Evolutionary conservation across 2,329 filamentous ascomycete genomes (phyloP), one percentile per base, ranked within the genome.

Genomic region (Nigrospora sphaerica): DNA sequence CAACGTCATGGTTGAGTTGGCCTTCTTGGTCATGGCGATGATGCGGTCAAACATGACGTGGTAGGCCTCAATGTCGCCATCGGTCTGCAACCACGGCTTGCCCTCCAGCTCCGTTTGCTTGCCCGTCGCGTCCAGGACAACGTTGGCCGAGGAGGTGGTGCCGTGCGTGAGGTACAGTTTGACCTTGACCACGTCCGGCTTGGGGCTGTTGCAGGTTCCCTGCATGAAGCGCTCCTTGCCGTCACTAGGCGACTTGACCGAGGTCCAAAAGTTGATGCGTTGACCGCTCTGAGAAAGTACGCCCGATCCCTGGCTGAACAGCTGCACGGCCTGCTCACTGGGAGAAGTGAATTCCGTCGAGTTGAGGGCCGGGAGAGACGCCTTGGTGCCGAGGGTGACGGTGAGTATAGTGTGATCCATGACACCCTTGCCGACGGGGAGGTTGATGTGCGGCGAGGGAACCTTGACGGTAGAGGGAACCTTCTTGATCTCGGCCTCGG

Each of bases 241-340:
- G 44, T 54, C 51, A 19, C 40, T 46, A 36, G 44, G 37, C 6
- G 51, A 47, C 31, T 38, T 49, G 23, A 50, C 69, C 67, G 70
- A 76, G 47, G 73, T 50, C 50, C 74, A 64, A 13, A 72, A 69
- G 6, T 71, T 70, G 44, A 78, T 73, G 54, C 76, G 73, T 12
- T 73, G 72, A 19, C 72, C 73, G 42, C 71, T 70, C 54, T 75
- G 71, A 3, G 72, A 64, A 18, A 78, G 66, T 28, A 74, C 71
- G 34, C 74, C 74, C 39, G 66, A 68, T 45, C 73, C 69, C 44
- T 62, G 57, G 49, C 60, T 48, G 28, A 63, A 57, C 32, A 64
- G 62, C 14, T 47, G 39, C 12, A 51, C 49, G 49, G 63, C 60
- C 17, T 53, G 50, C 19, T 47, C 45, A 32, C 52, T 57, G 13